Percentiles rank a stretch among this genome's conserved stretches.
phyloP scores from a whole-genome alignment of 495 filamentous ascomycete genomes.

The Parathielavia appendiculata region DNA sequence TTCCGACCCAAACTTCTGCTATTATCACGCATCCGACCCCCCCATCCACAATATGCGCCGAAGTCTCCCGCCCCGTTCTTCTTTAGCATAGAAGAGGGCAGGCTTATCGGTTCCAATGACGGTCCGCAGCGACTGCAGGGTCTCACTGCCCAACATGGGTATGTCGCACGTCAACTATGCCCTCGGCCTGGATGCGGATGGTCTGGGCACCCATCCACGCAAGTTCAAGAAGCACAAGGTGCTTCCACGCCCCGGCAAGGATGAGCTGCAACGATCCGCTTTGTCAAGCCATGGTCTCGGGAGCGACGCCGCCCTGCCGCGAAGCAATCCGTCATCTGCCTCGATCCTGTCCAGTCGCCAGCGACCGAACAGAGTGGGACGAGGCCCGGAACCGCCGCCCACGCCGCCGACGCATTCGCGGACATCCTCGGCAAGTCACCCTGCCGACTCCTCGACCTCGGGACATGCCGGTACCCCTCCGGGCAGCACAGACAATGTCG shows the following conservation, averaged over 20 bases:
- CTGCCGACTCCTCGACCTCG: conserved; percentile 33
- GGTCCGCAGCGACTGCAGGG: conserved; percentile 19
- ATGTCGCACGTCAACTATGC: conserved; percentile 23
- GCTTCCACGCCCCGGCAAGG: conserved; percentile 47
- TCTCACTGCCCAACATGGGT: conserved; percentile 23
- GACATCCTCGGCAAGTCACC: conserved; percentile 43
- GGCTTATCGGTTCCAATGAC: conserved; percentile 16
- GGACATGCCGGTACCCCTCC: conserved; percentile 32
- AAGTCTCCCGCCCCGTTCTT: background rate
- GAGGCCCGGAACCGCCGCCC: conserved; percentile 44
- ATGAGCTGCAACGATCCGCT: conserved; percentile 20
- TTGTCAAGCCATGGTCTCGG: conserved; percentile 18
- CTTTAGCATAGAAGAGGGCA: conserved; percentile 11
- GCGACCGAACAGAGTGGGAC: conserved; percentile 28
- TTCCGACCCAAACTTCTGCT: background rate
- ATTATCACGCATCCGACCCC: background rate
- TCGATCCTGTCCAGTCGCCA: conserved; percentile 24
- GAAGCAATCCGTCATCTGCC: conserved; percentile 24
- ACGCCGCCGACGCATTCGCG: conserved; percentile 53
- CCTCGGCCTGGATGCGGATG: conserved; percentile 16
- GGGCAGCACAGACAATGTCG: conserved; percentile 30
- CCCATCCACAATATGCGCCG: conserved; percentile 22
- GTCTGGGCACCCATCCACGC: conserved; percentile 26
- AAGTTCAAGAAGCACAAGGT: conserved; percentile 53
- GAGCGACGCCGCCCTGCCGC: conserved; percentile 21